Evolutionary conservation across 371 early-diverging fungal species (phyloP), one percentile per base, ranked within the genome.

Genomic region (Sanchytrium tribonematis): DNA sequence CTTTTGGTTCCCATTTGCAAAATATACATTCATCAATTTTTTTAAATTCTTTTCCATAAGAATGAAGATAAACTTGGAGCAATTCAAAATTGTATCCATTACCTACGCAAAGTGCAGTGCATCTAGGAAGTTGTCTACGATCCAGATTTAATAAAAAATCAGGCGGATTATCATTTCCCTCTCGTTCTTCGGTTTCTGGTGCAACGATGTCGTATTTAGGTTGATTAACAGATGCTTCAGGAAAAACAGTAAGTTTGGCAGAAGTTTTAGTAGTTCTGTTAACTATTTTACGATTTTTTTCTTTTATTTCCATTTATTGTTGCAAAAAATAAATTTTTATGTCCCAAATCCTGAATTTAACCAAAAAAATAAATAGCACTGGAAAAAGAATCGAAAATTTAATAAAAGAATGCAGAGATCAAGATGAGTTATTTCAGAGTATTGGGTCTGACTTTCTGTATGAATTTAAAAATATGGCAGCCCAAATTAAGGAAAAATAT

Each of bases 171-270:
- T 48, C 48, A 48, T 48, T 22, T 22, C 5, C 5, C 22, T 12
- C 5, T 22, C 48, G 5, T 48, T 48, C 48, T 48, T 48, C 48
- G 5, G 48, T 48, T 48, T 48, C 48, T 48, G 48, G 48, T 5
- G 48, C 48, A 48, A 48, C 48, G 5, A 48, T 48, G 22, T 48
- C 48, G 22, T 48, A 48, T 48, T 48, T 48, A 22, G 48, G 48
- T 22, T 48, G 48, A 12, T 5, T 48, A 5, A 12, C 5, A 84
- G 84, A 29, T 79, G 88, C 89, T 71, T 87, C 88, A 17, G 95
- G 93, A 69, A 95, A 86, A 31, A 95, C 76, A 0, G 88, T 86
- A 1, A 93, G 81, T 78, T 95, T 95, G 74, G 91, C 91, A 28
- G 87, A 85, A 28, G 85, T 83, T 76, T 91, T 91, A 28, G 90